A percentile compares a stretch with the other conserved stretches of the same genome.
Conservation (phyloP, 257 asterid genomes). For the Linderniella brevidens region DNA sequence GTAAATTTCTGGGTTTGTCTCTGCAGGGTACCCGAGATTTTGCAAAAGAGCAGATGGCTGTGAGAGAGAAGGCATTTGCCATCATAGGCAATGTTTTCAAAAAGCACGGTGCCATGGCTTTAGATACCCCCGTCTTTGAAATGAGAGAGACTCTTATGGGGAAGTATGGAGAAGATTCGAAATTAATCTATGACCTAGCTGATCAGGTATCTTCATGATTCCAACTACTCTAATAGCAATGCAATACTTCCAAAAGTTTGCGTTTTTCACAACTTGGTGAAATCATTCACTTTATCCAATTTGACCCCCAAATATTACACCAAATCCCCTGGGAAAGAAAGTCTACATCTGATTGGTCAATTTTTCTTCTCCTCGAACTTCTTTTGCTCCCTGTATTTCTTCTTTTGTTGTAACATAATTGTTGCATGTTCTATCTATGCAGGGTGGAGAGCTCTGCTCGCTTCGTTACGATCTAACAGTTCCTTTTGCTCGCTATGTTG, state of each 20-base stretch:
- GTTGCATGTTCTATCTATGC: constrained; percentile 13
- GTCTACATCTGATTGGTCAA: too few relatives aligned
- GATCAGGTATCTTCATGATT: constrained; percentile 53
- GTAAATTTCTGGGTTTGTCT: constrained; percentile 3
- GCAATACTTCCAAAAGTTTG: background rate
- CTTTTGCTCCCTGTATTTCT: too few relatives aligned
- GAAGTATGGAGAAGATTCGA: constrained; percentile 95
- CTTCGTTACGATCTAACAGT: constrained; percentile 95
- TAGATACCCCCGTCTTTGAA: constrained; percentile 93
- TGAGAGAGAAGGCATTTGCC: constrained; percentile 68
- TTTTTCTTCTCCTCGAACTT: too few relatives aligned
- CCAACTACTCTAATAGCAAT: background rate
- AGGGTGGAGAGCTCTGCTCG: constrained; percentile 99
- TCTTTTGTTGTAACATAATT: constrained; percentile 3
- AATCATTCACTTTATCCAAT: too few relatives aligned
- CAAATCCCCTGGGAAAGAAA: too few relatives aligned
- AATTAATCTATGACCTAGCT: constrained; percentile 87
- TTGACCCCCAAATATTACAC: too few relatives aligned
- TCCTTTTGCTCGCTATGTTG: constrained; percentile 84
- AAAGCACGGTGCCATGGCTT: constrained; percentile 78
- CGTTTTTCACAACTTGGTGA: too few relatives aligned
- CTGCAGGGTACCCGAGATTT: constrained; percentile 88
- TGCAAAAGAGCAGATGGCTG: constrained; percentile 82
- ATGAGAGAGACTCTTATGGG: constrained; percentile 95
- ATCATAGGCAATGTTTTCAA: constrained; percentile 63